Percentiles rank a stretch among this genome's conserved stretches.
Evolutionary conservation across 2,329 filamentous ascomycete species (phyloP).

Genomic region (Akanthomyces uredinophilus): DNA sequence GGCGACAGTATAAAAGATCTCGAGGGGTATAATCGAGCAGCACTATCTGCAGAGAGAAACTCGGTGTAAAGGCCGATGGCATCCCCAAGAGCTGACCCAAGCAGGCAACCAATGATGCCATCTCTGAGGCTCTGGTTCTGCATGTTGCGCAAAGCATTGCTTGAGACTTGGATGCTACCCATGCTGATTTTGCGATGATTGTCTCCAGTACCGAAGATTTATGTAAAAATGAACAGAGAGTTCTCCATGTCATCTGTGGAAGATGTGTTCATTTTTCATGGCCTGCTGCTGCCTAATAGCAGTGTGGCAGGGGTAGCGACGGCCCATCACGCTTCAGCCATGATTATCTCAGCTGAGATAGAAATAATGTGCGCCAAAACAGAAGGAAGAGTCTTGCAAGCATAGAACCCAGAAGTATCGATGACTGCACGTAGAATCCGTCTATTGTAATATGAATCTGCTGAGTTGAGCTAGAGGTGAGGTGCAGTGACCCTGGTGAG

Average conservation of each 20-base stretch:
- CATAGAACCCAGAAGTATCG: neutral
- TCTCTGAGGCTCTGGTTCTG: neutral
- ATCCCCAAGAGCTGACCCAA: slow-evolving; percentile 49
- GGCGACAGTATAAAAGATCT: slow-evolving; percentile 36
- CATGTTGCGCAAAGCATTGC: neutral
- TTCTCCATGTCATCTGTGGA: neutral
- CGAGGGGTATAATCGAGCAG: slow-evolving; percentile 32
- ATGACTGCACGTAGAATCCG: neutral
- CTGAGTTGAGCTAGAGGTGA: too few species aligned
- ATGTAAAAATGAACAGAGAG: neutral
- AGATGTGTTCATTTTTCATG: neutral
- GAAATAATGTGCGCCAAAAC: neutral
- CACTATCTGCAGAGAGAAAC: slow-evolving; percentile 36
- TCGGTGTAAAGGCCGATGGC: slow-evolving; percentile 52
- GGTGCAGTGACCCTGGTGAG: too few species aligned
- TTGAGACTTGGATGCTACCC: neutral
- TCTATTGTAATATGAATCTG: neutral
- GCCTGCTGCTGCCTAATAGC: neutral
- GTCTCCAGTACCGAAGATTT: neutral
- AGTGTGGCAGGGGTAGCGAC: neutral
- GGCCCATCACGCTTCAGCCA: neutral
- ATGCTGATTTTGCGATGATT: neutral
- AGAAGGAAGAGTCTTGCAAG: neutral
- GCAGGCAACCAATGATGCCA: slow-evolving; percentile 32
- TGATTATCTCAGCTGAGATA: neutral